phyloP scores from a whole-genome alignment of 352 stramenopile genomes.

The Hyaloperonospora brassicae region DNA sequence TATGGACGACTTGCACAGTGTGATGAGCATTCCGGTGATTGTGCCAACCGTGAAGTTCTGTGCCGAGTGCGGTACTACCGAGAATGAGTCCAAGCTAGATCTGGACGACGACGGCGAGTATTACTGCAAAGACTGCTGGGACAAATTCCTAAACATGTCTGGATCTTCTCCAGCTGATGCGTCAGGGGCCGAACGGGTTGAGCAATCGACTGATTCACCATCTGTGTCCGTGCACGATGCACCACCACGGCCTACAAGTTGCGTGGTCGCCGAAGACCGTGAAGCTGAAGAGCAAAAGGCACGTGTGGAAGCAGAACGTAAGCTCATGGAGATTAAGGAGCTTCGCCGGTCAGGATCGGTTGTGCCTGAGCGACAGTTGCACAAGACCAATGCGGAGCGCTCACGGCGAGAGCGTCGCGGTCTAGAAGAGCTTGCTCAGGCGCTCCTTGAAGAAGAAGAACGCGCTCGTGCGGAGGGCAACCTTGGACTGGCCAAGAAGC shows the following conservation, averaged over 20 bases:
- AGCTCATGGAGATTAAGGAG: constrained; percentile 76
- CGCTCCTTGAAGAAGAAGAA: constrained; percentile 71
- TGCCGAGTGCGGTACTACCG: constrained; percentile 64
- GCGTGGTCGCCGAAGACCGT: constrained; percentile 40
- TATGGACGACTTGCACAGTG: constrained; percentile 66
- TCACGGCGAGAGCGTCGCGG: constrained; percentile 63
- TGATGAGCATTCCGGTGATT: constrained; percentile 77
- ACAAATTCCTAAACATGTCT: constrained; percentile 65
- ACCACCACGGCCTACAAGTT: constrained; percentile 23
- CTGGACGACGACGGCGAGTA: constrained; percentile 78
- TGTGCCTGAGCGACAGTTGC: constrained; percentile 46
- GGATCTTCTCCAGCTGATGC: constrained; percentile 18
- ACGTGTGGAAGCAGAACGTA: constrained; percentile 69
- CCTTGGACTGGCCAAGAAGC: constrained; percentile 61
- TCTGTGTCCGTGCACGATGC: constrained; percentile 25
- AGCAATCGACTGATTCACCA: background rate
- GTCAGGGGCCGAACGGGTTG: constrained; percentile 13
- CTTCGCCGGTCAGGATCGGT: constrained; percentile 59
- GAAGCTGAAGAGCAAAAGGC: constrained; percentile 70
- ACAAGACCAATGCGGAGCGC: constrained; percentile 50
- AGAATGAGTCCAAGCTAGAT: constrained; percentile 69
- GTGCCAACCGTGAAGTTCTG: constrained; percentile 72
- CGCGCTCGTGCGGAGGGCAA: constrained; percentile 72
- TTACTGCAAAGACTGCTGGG: constrained; percentile 86
- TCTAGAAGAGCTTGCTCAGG: constrained; percentile 73